Evolutionary conservation across 1,284 basidiomycete species (phyloP), one percentile per base, ranked within the genome.

Genomic region (Leccinum griseonigrum): DNA sequence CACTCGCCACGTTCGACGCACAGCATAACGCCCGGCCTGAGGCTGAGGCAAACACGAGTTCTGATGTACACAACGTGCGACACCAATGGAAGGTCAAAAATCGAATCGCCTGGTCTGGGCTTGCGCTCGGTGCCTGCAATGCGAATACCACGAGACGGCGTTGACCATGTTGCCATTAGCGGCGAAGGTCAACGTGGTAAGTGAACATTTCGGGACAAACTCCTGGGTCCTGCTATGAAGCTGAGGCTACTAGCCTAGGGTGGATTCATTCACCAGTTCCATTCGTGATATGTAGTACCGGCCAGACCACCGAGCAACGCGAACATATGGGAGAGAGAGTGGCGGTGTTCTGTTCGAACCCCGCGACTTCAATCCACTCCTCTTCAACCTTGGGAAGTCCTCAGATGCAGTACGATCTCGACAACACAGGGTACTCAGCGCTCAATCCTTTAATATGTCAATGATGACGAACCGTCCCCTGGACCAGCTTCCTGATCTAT

Each of bases 11-110:
- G 29, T 29, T 48, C 31, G n/a, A 54, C 14, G 6, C 32, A 38
- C 22, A n/a, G 53, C 53, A 32, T 51, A 16, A 40, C 48, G 5
- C 26, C 26, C 10, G 18, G 43, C 6, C 52, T 8, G 57, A 28
- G 11, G 22, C 22, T 22, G 22, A 31, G 55, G 60, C 34, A 59
- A 60, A 60, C 69, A 60, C 59, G 69, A 38, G 64, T 57, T 57
- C 46, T 13, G 13, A 28, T 51, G 56, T 18, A 22, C 16, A 40
- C 66, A 68, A 56, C 60, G 66, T 69, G 67, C 46, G 40, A 28
- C 8, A 14, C 6, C 55, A 22, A 60, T 53, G 57, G 52, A 32
- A 56, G 18, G 8, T 38, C 29, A 7, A 48, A 13, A 26, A 48
- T 48, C 11, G 56, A 36, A 50, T 50, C 16, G 31, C 53, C 16